Base-by-base conservation (phyloP, 1,284 basidiomycete species). In the Marasmius tenuissimus region DNA sequence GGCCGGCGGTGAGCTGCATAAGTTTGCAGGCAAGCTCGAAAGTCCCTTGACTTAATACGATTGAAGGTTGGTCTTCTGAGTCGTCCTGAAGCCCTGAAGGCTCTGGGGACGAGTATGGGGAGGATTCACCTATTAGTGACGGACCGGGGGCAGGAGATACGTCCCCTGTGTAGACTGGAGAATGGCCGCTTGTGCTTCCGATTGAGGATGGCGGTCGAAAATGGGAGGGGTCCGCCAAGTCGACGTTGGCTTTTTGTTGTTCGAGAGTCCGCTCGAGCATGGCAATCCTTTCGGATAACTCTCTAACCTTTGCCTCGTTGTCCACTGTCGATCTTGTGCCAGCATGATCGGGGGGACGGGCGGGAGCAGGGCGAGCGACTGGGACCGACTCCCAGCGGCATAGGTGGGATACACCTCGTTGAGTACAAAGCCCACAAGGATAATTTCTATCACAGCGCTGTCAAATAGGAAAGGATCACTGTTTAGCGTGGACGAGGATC, bases 401-500 rank as follows among this genome's bases (percentile, higher is more conserved):
- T 4, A 85, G 73, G 67, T 85, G 79, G 18, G 80, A 69, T 11
- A 84, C 79, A 10, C 79, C 81, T 58, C 82, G 73, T n/a, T 77
- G 75, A 33, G 77, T 74, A 65, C 84, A 85, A 3, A 82, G 70
- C 6, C 79, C 77, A 65, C 83, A 85, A 4, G 83, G 83, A 61
- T 80, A 78, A 62, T 79, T 77, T 56, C 83, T 76, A 69, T 85
- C 83, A 65, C 83, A 85, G 78, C 82, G 82, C 83, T 85, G 63
- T 20, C n/a, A 58, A 63, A 35, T 37, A 47, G 18, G 35, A 16
- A 37, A 37, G 53, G 34, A 53, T 14, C 27, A 59, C 52, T 54
- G 37, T 38, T 27, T 22, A 54, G 22, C 27, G 27, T 27, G 27
- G 27, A 27, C 27, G 27, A 27, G 27, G 27, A 27, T 27, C 27